Percentiles rank a stretch among this genome's conserved stretches.
Conservation (phyloP, 139 green algal species). For the Limnomonas spitsbergensis region DNA sequence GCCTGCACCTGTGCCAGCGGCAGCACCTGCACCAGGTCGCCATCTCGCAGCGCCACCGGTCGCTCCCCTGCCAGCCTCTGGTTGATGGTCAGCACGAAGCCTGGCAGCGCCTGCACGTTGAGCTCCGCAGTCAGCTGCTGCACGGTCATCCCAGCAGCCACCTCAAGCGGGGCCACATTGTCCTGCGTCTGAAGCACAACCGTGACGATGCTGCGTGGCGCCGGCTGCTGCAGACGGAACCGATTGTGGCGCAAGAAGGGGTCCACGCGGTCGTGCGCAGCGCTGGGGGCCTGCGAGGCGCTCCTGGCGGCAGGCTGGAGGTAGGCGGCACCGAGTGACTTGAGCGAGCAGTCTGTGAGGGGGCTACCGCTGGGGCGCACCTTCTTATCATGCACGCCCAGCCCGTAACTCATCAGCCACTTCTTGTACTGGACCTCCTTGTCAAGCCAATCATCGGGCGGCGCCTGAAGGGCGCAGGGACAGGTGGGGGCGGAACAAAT, state of each 20-base stretch:
- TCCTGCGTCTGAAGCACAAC: conserved; percentile 36
- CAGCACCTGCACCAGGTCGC: conserved; percentile 36
- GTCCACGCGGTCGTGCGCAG: conserved; percentile 22
- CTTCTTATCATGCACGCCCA: conserved; percentile 52
- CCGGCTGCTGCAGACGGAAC: conserved; percentile 23
- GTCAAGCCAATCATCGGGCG: conserved; percentile 14
- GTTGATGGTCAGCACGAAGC: conserved; percentile 36
- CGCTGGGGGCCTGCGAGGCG: neutral
- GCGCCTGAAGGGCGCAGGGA: too few species aligned
- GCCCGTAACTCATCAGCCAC: conserved; percentile 46
- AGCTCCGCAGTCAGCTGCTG: conserved; percentile 23
- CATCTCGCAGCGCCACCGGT: conserved; percentile 10
- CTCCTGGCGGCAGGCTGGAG: conserved; percentile 2
- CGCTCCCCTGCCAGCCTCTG: conserved; percentile 6
- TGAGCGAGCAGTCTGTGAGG: conserved; percentile 35
- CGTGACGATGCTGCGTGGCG: neutral
- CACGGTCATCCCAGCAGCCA: conserved; percentile 20
- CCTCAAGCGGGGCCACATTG: conserved; percentile 22
- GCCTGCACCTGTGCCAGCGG: conserved; percentile 21
- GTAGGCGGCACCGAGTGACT: conserved; percentile 36
- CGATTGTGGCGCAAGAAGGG: conserved; percentile 44
- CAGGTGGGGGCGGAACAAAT: too few species aligned
- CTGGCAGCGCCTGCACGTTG: conserved; percentile 17
- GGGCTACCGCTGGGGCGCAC: conserved; percentile 34
- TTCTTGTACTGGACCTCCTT: conserved; percentile 55